Conservation (phyloP, 148 eudicot species). For the Diospyros kaki region DNA sequence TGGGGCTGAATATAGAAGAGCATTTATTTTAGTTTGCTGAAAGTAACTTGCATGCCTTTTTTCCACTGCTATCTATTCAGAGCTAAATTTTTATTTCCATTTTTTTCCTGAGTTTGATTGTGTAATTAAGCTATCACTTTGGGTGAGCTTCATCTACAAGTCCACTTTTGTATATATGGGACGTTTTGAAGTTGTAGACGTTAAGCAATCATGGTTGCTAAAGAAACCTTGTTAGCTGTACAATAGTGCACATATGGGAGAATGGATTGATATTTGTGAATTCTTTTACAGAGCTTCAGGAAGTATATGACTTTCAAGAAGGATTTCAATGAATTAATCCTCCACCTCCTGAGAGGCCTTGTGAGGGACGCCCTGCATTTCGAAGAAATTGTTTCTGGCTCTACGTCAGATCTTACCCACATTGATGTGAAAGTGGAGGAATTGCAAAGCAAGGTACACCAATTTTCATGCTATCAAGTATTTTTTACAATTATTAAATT, state of each 20-base stretch:
- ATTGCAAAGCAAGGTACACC: conserved; percentile 72
- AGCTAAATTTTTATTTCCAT: not conserved
- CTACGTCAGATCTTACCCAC: conserved; percentile 37
- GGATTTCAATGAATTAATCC: conserved; percentile 76
- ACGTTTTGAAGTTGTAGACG: not conserved
- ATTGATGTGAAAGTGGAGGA: conserved; percentile 80
- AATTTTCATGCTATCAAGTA: not conserved
- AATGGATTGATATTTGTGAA: not conserved
- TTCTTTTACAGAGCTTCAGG: conserved; percentile 65
- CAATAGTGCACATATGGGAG: not conserved
- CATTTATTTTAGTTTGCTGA: not conserved
- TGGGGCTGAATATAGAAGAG: too few species aligned
- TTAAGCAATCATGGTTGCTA: not conserved
- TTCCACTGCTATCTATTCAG: not conserved
- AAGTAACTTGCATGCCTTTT: not conserved
- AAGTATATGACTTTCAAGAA: conserved; percentile 92
- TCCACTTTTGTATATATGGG: not conserved
- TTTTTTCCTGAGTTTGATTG: not conserved
- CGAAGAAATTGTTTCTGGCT: conserved; percentile 78
- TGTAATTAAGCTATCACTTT: not conserved
- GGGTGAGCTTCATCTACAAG: not conserved
- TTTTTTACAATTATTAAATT: not conserved
- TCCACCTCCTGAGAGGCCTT: conserved; percentile 71
- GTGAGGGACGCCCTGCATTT: conserved; percentile 80
- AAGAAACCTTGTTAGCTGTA: not conserved